Conservation (phyloP, 2,329 filamentous ascomycete genomes). For the Fusarium anthophilum region DNA sequence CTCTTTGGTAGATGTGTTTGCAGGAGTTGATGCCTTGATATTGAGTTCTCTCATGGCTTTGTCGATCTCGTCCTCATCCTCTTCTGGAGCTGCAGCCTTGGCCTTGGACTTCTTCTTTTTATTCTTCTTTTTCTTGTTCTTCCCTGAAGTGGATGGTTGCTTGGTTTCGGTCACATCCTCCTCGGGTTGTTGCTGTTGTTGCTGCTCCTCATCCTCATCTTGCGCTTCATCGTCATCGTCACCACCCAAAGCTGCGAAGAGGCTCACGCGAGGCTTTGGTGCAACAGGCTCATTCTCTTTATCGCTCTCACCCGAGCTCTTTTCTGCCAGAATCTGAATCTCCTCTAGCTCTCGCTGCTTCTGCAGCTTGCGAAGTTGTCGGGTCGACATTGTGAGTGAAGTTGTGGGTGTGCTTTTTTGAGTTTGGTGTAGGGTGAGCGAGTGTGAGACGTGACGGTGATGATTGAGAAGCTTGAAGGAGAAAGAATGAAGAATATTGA, state of each 20-base stretch:
- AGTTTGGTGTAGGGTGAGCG: conserved; percentile 16
- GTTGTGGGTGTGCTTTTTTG: background rate
- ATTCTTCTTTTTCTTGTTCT: conserved; percentile 53
- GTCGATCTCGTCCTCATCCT: conserved; percentile 65
- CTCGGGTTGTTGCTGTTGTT: background rate
- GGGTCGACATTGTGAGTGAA: conserved; percentile 57
- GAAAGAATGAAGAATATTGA: background rate
- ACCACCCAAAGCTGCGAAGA: conserved; percentile 63
- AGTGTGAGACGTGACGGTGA: background rate
- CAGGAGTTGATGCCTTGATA: conserved; percentile 41
- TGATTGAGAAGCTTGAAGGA: background rate
- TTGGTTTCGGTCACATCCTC: conserved; percentile 34
- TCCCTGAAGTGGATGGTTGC: conserved; percentile 34
- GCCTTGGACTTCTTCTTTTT: conserved; percentile 50
- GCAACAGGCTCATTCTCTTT: conserved; percentile 43
- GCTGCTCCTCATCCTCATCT: conserved; percentile 46
- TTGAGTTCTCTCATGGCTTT: conserved; percentile 61
- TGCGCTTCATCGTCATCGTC: conserved; percentile 54
- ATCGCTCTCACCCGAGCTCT: conserved; percentile 44
- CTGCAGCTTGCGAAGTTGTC: conserved; percentile 62
- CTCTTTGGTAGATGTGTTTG: background rate
- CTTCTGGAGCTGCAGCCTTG: conserved; percentile 35
- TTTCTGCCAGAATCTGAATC: conserved; percentile 15
- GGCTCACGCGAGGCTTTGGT: conserved; percentile 54
- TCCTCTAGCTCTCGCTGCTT: conserved; percentile 58